Evolutionary conservation across 2,329 filamentous ascomycete species (phyloP).

Genomic region (Arthrobotrys sphaeroides): DNA sequence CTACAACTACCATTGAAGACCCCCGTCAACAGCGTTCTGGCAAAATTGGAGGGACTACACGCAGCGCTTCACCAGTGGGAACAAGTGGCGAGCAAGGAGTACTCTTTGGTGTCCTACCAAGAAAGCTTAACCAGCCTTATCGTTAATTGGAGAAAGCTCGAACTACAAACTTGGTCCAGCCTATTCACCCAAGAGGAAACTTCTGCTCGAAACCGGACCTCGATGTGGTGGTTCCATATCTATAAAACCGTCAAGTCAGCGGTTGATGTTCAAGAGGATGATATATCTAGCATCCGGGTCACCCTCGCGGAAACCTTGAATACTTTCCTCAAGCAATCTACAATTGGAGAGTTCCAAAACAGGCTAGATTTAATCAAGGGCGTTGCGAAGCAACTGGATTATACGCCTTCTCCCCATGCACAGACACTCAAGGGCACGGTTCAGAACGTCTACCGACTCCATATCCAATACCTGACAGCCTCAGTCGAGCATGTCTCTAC

Average conservation of each 20-base stretch:
- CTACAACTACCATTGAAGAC: slow-evolving; percentile 80
- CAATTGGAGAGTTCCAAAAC: slow-evolving; percentile 79
- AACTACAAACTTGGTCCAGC: slow-evolving; percentile 89
- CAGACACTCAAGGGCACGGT: slow-evolving; percentile 20
- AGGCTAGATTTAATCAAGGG: slow-evolving; percentile 73
- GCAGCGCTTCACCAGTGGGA: slow-evolving; percentile 92
- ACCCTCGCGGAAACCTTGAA: slow-evolving; percentile 79
- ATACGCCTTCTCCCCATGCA: slow-evolving; percentile 6
- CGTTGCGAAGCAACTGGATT: slow-evolving; percentile 25
- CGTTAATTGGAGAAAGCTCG: slow-evolving; percentile 87
- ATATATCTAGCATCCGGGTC: slow-evolving; percentile 72
- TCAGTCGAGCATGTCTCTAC: slow-evolving; percentile 6
- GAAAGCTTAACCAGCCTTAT: slow-evolving; percentile 81
- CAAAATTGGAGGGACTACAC: slow-evolving; percentile 87
- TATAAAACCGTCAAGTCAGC: slow-evolving; percentile 89
- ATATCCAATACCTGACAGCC: slow-evolving; percentile 34
- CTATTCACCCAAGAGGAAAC: slow-evolving; percentile 84
- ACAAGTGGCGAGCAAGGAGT: slow-evolving; percentile 83
- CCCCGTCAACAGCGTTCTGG: slow-evolving; percentile 84
- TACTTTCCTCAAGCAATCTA: slow-evolving; percentile 79
- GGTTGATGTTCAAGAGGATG: slow-evolving; percentile 65
- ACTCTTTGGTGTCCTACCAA: slow-evolving; percentile 75
- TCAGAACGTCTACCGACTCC: slow-evolving; percentile 25
- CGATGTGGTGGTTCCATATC: slow-evolving; percentile 94
- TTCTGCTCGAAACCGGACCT: slow-evolving; percentile 79